Base-by-base conservation (phyloP, 1,284 basidiomycete species). In the Cryptococcus hybrid region DNA sequence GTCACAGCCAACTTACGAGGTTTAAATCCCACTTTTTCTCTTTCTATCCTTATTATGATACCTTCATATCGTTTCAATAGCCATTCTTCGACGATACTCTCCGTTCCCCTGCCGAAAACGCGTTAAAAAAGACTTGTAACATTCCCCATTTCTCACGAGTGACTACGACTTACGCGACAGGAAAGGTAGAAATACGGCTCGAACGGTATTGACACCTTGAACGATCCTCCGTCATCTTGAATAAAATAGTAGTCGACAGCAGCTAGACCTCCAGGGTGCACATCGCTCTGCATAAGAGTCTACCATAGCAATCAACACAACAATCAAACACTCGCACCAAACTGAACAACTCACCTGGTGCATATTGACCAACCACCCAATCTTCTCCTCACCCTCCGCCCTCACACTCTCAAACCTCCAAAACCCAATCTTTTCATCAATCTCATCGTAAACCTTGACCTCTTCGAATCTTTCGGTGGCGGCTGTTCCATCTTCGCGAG, bases 321-420 rank as follows among this genome's bases (percentile, higher is more conserved):
- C n/a, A n/a, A n/a, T n/a, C n/a, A n/a, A n/a, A n/a, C n/a, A n/a
- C n/a, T n/a, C n/a, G n/a, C n/a, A n/a, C n/a, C n/a, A n/a, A n/a
- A n/a, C n/a, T n/a, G n/a, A 3, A 5, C 37, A 34, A 81, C 88
- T 68, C 71, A 92, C 90, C 57, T 94, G 91, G 76, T 96, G 95
- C 94, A 99, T 99, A 75, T 98, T 98, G 61, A 99, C 88, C 72
- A 99, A 81, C 96, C 96, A 99, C 1, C 92, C 93, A 57, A 90
- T 88, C 66, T 82, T 84, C 64, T 80, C 80, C 7, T 82, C 79
- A 0, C 90, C 91, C 65, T 88, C 87, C 7, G 70, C 74, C 11
- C 71, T 58, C 1, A 67, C 70, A 58, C 80, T 80, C 61, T 90
- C 86, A 54, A 90, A 82, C 55, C 87, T 82, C 46, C 82, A 82